Percentiles rank a stretch among this genome's conserved stretches.
Conservation (phyloP, 192 early-diverging fungal species). For the Backusella mclennaniae region DNA sequence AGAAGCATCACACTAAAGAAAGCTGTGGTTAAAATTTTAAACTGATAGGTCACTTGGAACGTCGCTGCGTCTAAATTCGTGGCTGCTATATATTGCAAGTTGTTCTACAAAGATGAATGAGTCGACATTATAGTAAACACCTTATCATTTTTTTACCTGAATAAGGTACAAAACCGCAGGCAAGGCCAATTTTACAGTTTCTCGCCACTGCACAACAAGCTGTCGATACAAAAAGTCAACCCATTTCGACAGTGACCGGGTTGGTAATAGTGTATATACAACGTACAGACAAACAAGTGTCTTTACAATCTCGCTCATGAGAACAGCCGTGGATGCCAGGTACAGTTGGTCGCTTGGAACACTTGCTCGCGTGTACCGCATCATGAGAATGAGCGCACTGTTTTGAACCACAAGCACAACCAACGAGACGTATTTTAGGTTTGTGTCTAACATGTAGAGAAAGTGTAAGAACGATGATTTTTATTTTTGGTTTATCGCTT, state of each 20-base stretch:
- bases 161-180: conserved; percentile 91
- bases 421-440: conserved; percentile 78
- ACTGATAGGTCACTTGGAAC: conserved; percentile 96
- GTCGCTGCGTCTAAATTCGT: conserved; percentile 88
- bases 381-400: conserved; percentile 79
- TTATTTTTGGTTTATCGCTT: not conserved
- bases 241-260: conserved; percentile 21
- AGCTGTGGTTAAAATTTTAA: conserved; percentile 96
- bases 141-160: conserved; percentile 42
- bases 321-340: conserved; percentile 84
- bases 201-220: conserved; percentile 63
- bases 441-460: not conserved
- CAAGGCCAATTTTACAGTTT: conserved; percentile 69
- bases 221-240: conserved; percentile 44
- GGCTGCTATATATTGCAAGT: conserved; percentile 91
- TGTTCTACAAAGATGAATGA: conserved; percentile 55
- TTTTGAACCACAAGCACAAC: conserved; percentile 86
- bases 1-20: conserved; percentile 86
- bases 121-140: too few species aligned
- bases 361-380: conserved; percentile 77
- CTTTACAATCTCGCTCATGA: conserved; percentile 83
- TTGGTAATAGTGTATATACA: conserved; percentile 23
- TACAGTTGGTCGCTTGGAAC: conserved; percentile 43
- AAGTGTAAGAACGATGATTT: not conserved
- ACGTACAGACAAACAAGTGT: conserved; percentile 53